These are phyloP conservation scores for Pueraria montana DNA, from an alignment of 306 rosid genomes.

Conservation along the genomic window DNA sequence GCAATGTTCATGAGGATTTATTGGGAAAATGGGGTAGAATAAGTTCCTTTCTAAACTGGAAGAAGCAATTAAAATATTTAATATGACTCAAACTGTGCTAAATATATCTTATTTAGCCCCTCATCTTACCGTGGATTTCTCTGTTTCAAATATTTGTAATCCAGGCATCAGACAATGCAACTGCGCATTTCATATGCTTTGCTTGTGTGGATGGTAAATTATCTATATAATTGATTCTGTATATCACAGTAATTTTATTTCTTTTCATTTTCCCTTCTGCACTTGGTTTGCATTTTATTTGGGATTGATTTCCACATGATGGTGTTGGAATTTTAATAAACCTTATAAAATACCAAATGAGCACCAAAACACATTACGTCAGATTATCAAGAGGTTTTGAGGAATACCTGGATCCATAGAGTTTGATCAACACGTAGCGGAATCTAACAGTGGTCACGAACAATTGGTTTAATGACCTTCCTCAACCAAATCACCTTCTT, in stretches of 20 bases:
- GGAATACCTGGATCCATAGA: too few relatives aligned
- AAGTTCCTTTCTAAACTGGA: slow-evolving; percentile 1
- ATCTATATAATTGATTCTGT: not conserved
- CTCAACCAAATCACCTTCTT: too few relatives aligned
- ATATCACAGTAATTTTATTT: slow-evolving; percentile 4
- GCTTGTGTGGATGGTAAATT: slow-evolving; percentile 76
- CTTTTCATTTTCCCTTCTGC: slow-evolving; percentile 15
- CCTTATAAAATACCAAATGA: too few relatives aligned
- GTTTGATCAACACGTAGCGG: too few relatives aligned
- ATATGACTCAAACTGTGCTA: not conserved
- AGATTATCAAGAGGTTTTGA: too few relatives aligned
- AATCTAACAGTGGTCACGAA: too few relatives aligned
- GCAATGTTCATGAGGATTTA: not conserved
- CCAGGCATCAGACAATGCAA: slow-evolving; percentile 77
- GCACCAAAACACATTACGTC: too few relatives aligned
- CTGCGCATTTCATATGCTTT: slow-evolving; percentile 89
- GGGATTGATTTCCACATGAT: not conserved
- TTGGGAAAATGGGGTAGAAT: not conserved
- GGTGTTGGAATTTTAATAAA: too few relatives aligned
- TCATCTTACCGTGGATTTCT: slow-evolving; percentile 27
- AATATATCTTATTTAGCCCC: not conserved
- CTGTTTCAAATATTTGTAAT: slow-evolving; percentile 19
- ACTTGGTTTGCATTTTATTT: not conserved
- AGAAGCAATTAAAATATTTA: not conserved
- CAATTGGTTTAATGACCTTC: too few relatives aligned